Percentiles rank a stretch among this genome's conserved stretches.
These are phyloP conservation scores for Chlorencoelia australis DNA, from an alignment of 2,329 filamentous ascomycete genomes.

Conservation along the genomic window DNA sequence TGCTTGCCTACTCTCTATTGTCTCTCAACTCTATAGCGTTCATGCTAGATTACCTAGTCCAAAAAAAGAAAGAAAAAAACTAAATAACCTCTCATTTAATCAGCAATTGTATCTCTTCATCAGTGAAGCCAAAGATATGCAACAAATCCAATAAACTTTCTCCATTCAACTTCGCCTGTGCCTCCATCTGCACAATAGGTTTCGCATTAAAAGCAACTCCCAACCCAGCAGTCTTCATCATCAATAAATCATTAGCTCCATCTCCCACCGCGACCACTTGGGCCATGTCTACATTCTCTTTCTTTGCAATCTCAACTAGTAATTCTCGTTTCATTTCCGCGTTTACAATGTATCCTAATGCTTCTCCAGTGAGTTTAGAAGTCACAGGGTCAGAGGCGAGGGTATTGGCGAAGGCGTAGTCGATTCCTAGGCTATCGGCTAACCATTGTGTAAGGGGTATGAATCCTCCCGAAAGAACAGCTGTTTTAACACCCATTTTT, in stretches of 20 bases:
- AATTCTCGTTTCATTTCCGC: slow-evolving; percentile 65
- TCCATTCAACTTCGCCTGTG: slow-evolving; percentile 61
- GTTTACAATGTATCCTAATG: slow-evolving; percentile 64
- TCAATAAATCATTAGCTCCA: slow-evolving; percentile 72
- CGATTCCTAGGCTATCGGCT: slow-evolving; percentile 67
- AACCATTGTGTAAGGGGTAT: slow-evolving; percentile 82
- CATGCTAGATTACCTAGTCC: too few species aligned
- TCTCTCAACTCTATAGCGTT: too few species aligned
- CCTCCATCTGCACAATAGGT: slow-evolving; percentile 69
- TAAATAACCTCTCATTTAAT: too few species aligned
- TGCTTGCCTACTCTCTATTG: too few species aligned
- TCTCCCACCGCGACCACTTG: slow-evolving; percentile 70
- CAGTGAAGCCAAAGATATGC: slow-evolving; percentile 63
- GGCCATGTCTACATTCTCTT: slow-evolving; percentile 53
- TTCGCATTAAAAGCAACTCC: slow-evolving; percentile 82
- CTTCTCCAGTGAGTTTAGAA: slow-evolving; percentile 57
- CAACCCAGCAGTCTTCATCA: slow-evolving; percentile 66
- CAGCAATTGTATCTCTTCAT: slow-evolving; percentile 48
- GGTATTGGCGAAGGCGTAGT: slow-evolving; percentile 84
- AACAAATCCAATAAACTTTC: slow-evolving; percentile 61
- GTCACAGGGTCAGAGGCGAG: slow-evolving; percentile 51
- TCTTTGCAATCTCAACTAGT: slow-evolving; percentile 57
- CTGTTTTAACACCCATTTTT: slow-evolving; percentile 72
- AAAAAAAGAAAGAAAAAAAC: too few species aligned
- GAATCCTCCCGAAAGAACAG: slow-evolving; percentile 88